phyloP scores from a whole-genome alignment of 2,329 filamentous ascomycete species.

The Fusarium mundagurra region DNA sequence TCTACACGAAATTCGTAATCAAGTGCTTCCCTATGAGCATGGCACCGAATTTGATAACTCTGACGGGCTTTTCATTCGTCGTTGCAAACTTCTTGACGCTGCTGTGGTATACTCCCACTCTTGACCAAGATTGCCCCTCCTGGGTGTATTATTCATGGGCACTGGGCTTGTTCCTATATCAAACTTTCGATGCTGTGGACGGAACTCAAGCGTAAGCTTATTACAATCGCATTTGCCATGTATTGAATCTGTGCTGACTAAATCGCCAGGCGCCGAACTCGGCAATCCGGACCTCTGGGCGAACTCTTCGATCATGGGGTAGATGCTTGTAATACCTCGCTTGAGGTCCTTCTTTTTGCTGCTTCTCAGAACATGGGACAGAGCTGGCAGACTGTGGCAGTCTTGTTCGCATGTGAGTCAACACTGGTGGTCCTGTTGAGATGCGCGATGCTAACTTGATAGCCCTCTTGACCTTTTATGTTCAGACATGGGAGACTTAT shows the following conservation, averaged over 20 bases:
- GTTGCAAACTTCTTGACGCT: conserved; percentile 89
- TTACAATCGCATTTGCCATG: background rate
- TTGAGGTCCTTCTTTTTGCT: conserved; percentile 92
- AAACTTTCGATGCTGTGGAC: conserved; percentile 98
- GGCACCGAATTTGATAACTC: conserved; percentile 88
- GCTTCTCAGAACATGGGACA: conserved; percentile 93
- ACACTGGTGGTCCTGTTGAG: background rate
- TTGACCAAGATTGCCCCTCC: conserved; percentile 90
- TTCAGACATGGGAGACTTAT: conserved; percentile 99
- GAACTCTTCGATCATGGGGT: conserved; percentile 98
- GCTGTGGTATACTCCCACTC: conserved; percentile 93
- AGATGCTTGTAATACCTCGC: conserved; percentile 94
- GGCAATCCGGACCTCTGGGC: conserved; percentile 90
- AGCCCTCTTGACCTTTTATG: conserved; percentile 95
- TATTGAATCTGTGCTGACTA: conserved; percentile 7
- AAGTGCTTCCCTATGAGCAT: conserved; percentile 94
- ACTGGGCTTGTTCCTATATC: conserved; percentile 89
- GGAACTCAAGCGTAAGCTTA: conserved; percentile 84
- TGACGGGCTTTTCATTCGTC: conserved; percentile 90
- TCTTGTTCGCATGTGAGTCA: conserved; percentile 80
- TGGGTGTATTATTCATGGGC: conserved; percentile 98
- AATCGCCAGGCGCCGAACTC: conserved; percentile 76
- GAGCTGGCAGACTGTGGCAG: conserved; percentile 86
- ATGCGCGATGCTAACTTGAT: conserved; percentile 13
- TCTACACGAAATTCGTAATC: conserved; percentile 95